These are phyloP conservation scores for Astrothelium subdiscretum DNA, from an alignment of 495 filamentous ascomycete genomes.

Conservation along the genomic window DNA sequence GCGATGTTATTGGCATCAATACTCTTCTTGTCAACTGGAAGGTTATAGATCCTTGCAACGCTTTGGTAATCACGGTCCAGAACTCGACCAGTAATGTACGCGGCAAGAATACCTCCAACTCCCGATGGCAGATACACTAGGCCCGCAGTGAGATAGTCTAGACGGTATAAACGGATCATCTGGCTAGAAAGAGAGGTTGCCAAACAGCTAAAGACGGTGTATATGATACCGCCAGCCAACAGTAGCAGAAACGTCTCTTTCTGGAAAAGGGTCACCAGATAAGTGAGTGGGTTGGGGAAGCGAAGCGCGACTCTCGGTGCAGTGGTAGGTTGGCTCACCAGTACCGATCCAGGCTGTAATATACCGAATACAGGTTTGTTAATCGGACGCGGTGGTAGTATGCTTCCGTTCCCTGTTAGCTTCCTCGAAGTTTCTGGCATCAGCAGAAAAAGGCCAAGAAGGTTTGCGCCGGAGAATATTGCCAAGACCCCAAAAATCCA, in stretches of 20 bases:
- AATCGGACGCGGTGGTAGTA: conserved; percentile 28
- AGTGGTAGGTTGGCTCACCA: background rate
- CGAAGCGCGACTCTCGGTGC: conserved; percentile 4
- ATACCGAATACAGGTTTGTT: background rate
- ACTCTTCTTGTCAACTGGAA: conserved; percentile 5
- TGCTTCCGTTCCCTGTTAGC: conserved; percentile 37
- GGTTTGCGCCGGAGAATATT: conserved; percentile 5
- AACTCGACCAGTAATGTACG: conserved; percentile 27
- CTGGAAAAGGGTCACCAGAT: conserved; percentile 17
- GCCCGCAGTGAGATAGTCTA: conserved; percentile 33
- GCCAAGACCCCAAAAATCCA: conserved; percentile 14
- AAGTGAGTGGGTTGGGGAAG: conserved; percentile 22
- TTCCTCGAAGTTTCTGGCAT: conserved; percentile 71
- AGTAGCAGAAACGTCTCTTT: conserved; percentile 23
- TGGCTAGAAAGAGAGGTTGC: conserved; percentile 19
- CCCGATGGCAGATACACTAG: conserved; percentile 38
- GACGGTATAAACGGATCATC: conserved; percentile 27
- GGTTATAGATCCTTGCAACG: background rate
- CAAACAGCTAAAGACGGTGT: conserved; percentile 18
- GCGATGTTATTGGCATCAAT: conserved; percentile 31
- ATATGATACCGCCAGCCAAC: conserved; percentile 21
- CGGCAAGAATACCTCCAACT: conserved; percentile 29
- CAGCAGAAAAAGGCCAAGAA: conserved; percentile 37
- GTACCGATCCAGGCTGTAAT: background rate
- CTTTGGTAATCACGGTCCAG: conserved; percentile 34